These are phyloP conservation scores for Microcyclosporella mali DNA, from an alignment of 2,329 filamentous ascomycete species.

Conservation along the genomic window DNA sequence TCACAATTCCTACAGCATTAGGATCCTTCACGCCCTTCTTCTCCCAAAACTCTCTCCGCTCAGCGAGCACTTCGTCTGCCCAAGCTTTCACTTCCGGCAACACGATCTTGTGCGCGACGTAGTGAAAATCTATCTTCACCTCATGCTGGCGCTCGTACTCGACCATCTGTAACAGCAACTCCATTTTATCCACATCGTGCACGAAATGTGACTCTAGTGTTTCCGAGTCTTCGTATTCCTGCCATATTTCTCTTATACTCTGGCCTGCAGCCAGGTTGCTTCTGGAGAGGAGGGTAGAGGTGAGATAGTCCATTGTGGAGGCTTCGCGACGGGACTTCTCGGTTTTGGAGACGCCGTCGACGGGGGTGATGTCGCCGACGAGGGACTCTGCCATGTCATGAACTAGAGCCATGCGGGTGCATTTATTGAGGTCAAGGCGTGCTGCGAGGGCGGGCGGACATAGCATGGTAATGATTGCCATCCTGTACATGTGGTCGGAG, in stretches of 20 bases:
- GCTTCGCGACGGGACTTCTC: slow-evolving; percentile 88
- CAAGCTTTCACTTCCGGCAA: slow-evolving; percentile 74
- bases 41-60: slow-evolving; percentile 69
- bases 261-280: slow-evolving; percentile 57
- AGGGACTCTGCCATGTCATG: slow-evolving; percentile 97
- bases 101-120: slow-evolving; percentile 66
- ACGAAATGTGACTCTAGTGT: slow-evolving; percentile 85
- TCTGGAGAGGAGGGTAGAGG: slow-evolving; percentile 61
- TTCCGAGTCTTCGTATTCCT: slow-evolving; percentile 86
- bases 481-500: slow-evolving; percentile 96
- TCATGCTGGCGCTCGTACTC: slow-evolving; percentile 79
- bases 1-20: slow-evolving; percentile 19
- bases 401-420: slow-evolving; percentile 90
- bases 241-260: slow-evolving; percentile 75
- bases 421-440: slow-evolving; percentile 69
- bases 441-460: slow-evolving; percentile 68
- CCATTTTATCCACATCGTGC: slow-evolving; percentile 96
- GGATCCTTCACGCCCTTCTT: slow-evolving; percentile 32
- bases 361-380: slow-evolving; percentile 93
- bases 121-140: slow-evolving; percentile 68
- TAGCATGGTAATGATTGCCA: slow-evolving; percentile 93
- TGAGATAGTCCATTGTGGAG: slow-evolving; percentile 87
- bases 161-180: slow-evolving; percentile 88
- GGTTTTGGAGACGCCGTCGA: slow-evolving; percentile 74
- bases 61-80: slow-evolving; percentile 68